Base-by-base conservation (phyloP, 345 rosid genomes). In the Fremontodendron californicum region DNA sequence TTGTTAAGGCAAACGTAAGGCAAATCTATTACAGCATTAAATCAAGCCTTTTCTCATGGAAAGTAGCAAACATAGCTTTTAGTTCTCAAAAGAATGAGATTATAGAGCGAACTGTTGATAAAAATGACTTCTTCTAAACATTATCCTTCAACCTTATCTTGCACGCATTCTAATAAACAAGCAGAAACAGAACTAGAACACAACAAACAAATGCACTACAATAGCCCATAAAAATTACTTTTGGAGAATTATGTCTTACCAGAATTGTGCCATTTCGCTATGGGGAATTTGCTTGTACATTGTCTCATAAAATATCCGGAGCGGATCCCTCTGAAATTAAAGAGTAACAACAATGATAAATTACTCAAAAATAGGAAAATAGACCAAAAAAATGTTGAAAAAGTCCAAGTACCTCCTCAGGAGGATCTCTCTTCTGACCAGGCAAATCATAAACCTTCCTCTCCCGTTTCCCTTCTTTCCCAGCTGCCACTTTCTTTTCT, bases 231-330 rank as follows among this genome's bases (percentile, higher is more conserved):
- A 13, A 40, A 43, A 27, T 21, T 27, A 29, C 15, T 37, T 1
- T 46, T 43, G 71, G 16, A 3, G 68, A 61, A 62, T 71, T 4
- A 74, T 61, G 31, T 61, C 92, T 94, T 83, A 94, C 97, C 98
- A 96, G 85, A 94, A 71, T 82, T 94, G 94, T 10, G 99, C 97
- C 98, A 96, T 94, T 81, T 92, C 95, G 43, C 99, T 92, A 4
- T 76, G 76, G 4, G 99, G 97, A 77, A 86, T 63, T 83, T 96
- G 97, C 85, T 92, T 64, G 80, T 86, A 85, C 70, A 96, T 85
- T 2, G 98, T 77, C 82, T 96, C 99, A 23, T 94, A 91, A 79
- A 94, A 96, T 77, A 96, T 88, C 89, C 98, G 89, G 65, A 94
- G 83, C 6, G 99, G 88, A 60, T 96, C 99, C 91, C 99, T 94